Evolutionary conservation across 139 green algal genomes (phyloP).

Genomic region (Marvania coccoides): DNA sequence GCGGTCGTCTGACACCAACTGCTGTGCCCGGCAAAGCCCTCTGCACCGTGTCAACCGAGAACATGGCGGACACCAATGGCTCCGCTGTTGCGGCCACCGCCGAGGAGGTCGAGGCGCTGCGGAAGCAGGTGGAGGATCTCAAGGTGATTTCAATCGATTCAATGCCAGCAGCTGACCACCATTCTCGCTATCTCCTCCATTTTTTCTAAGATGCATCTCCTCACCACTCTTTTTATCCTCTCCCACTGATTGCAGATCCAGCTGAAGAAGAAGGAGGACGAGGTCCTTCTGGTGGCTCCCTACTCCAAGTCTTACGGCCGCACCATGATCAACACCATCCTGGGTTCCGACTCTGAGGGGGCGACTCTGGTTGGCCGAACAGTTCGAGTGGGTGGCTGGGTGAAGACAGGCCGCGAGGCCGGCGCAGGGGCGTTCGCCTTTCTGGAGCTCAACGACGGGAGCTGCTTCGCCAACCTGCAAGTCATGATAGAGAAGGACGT

Average conservation of each 20-base stretch:
- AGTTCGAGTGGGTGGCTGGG: slow-evolving; percentile 89
- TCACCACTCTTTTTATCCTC: not conserved
- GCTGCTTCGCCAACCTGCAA: slow-evolving; percentile 84
- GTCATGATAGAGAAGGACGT: slow-evolving; percentile 77
- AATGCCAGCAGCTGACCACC: not conserved
- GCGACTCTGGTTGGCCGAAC: slow-evolving; percentile 61
- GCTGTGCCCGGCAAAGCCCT: not conserved
- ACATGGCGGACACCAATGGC: slow-evolving; percentile 14
- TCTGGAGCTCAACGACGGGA: slow-evolving; percentile 97
- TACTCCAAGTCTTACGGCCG: slow-evolving; percentile 45
- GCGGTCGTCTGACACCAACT: not conserved
- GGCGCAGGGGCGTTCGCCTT: slow-evolving; percentile 91
- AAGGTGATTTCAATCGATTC: slow-evolving; percentile 20
- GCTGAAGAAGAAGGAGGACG: slow-evolving; percentile 29
- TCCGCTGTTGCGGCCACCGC: not conserved
- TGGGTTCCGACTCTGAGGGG: slow-evolving; percentile 51
- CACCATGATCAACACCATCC: slow-evolving; percentile 52
- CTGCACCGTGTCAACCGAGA: not conserved
- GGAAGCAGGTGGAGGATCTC: slow-evolving; percentile 38
- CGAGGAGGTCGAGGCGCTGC: slow-evolving; percentile 33
- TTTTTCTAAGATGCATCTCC: not conserved
- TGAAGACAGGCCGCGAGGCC: slow-evolving; percentile 91
- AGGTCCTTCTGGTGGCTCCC: slow-evolving; percentile 27
- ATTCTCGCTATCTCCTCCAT: not conserved
- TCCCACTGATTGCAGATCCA: slow-evolving; percentile 6